Base-by-base conservation (phyloP, 805 yeast species). In the Candida caryicola region DNA sequence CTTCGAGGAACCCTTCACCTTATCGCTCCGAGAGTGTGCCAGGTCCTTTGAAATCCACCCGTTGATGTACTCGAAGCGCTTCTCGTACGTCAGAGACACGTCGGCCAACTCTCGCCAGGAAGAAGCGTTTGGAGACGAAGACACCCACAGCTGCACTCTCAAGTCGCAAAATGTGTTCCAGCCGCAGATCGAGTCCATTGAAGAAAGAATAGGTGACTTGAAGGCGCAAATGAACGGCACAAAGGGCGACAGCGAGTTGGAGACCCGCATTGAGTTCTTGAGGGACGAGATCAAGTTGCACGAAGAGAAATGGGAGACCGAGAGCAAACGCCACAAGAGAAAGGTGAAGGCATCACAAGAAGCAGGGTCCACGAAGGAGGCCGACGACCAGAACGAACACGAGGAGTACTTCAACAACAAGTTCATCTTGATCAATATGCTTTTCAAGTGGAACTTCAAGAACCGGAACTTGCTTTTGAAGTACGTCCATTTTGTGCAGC, bases 11-110 rank as follows among this genome's bases (percentile, higher is more conserved):
- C 73, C 79, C 1, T 75, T 70, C 35, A 50, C 65, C 5, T 65
- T 76, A 0, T 51, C 71, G 3, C 43, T 73, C 5, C 52, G 55
- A 7, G 55, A 59, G 1, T 57, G 58, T 34, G 50, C 59, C 3
- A 66, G 81, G 41, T 30, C 50, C 9, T 67, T 87, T 33, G 64
- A 60, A 10, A 74, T 82, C 2, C 52, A 64, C 30, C 91, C 95
- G 2, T 60, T 89, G 44, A 50, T 86, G 49, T 79, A 65, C 57
- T 70, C 95, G 0, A 85, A 91, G 4, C 65, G 77, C 31, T 82
- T 89, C 54, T 68, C 82, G 2, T 90, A 86, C 55, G 64, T 75
- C 44, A 71, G 91, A 34, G 79, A 82, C 45, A 79, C 87, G 2
- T 29, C 36, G 10, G 32, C 32, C 2, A 31, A 37, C n/a, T 34